Percentiles rank a stretch among this genome's conserved stretches.
phyloP scores from a whole-genome alignment of 2,329 filamentous ascomycete genomes.

The Septoria petroselini region DNA sequence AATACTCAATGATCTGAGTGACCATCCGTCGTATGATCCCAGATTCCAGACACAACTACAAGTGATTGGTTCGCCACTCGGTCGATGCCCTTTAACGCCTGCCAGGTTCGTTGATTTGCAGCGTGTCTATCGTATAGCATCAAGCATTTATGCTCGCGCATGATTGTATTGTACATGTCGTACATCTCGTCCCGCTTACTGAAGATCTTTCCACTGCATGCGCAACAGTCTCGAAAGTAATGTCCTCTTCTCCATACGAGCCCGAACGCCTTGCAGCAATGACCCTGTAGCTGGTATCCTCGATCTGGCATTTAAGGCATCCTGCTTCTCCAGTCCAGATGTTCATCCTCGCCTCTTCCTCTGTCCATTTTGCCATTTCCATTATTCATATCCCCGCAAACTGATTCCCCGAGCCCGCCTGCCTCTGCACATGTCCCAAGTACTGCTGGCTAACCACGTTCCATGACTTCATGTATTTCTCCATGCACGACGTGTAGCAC shows the following conservation, averaged over 20 bases:
- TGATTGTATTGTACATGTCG: slow-evolving; percentile 1
- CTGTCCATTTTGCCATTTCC: no score
- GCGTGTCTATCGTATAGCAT: not conserved
- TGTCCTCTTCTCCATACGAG: not conserved
- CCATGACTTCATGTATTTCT: slow-evolving; percentile 56
- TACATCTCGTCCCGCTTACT: not conserved
- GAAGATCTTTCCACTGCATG: no score
- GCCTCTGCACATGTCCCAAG: slow-evolving; percentile 49
- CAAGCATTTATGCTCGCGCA: slow-evolving; percentile 3
- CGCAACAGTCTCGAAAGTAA: not conserved
- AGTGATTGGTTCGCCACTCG: no score
- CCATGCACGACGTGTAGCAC: slow-evolving; percentile 54
- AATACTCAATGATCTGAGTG: no score
- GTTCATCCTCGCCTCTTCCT: no score
- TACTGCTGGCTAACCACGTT: slow-evolving; percentile 52
- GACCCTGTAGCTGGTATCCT: not conserved
- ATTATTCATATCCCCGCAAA: slow-evolving; percentile 4
- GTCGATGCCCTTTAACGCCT: no score
- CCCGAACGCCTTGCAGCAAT: slow-evolving; percentile 18
- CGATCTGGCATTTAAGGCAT: no score
- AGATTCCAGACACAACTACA: no score
- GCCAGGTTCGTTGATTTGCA: no score
- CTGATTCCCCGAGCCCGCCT: slow-evolving; percentile 17
- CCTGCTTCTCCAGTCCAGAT: no score
- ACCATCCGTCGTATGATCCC: no score